Evolutionary conservation across 2,329 filamentous ascomycete species (phyloP).

Genomic region (Aspergillus fijiensis): DNA sequence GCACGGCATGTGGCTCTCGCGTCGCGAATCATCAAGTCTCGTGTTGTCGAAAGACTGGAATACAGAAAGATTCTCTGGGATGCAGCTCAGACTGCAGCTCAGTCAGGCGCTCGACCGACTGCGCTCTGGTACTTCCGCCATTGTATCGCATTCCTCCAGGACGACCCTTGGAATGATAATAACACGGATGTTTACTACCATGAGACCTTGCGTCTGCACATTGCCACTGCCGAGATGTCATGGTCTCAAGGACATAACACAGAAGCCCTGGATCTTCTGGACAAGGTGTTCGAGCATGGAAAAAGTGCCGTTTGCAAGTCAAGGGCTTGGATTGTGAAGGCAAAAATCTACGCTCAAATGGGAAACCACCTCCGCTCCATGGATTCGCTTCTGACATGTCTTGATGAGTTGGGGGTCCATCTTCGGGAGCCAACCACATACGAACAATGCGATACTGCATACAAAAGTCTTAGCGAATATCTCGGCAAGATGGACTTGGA

Average conservation of each 20-base stretch:
- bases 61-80: constrained; percentile 77
- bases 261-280: constrained; percentile 67
- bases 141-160: constrained; percentile 75
- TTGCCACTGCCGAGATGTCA: constrained; percentile 78
- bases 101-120: constrained; percentile 78
- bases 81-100: constrained; percentile 73
- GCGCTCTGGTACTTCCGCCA: constrained; percentile 78
- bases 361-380: constrained; percentile 72
- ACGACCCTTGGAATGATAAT: constrained; percentile 71
- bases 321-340: constrained; percentile 78
- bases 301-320: constrained; percentile 75
- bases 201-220: constrained; percentile 77
- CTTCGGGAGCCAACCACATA: constrained; percentile 67
- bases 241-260: constrained; percentile 72
- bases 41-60: constrained; percentile 59
- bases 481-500: constrained; percentile 59
- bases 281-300: constrained; percentile 68
- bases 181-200: constrained; percentile 75
- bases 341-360: constrained; percentile 71
- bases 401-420: constrained; percentile 66
- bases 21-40: constrained; percentile 69
- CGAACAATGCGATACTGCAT: constrained; percentile 75
- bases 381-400: constrained; percentile 66
- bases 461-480: constrained; percentile 61
- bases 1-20: constrained; percentile 80